Base-by-base conservation (phyloP, 1,139 yeast genomes). In the Tardiomyces blankii region DNA sequence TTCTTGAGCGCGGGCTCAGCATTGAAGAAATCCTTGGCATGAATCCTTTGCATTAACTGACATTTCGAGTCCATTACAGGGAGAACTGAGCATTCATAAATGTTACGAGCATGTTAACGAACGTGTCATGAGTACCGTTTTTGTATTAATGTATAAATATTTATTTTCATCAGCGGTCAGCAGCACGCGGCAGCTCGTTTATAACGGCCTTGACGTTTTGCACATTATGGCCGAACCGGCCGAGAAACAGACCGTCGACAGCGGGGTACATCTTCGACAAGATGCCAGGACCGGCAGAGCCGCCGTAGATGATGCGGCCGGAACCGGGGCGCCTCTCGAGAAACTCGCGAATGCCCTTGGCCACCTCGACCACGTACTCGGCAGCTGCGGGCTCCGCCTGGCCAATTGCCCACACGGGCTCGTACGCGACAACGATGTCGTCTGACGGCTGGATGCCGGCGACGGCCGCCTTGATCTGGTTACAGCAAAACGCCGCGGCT, bases 381-480 rank as follows among this genome's bases (percentile, higher is more conserved):
- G 57, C 41, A 12, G 49, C 52, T 7, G 63, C 63, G 1, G 63
- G 63, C 32, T 49, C 41, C 2, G 56, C 56, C 42, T 59, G 83
- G 70, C 96, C 96, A 60, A 86, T 86, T 54, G 96, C 96, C 96
- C 96, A 86, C 57, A 86, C 89, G 55, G 96, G 96, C 70, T 86
- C 95, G 70, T 86, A 86, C 57, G 95, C 96, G 67, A 86, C 74
- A 51, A 86, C 91, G 54, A 86, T 72, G 66, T 82, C 75, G 33
- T 45, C 51, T 23, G 41, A 43, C 55, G 74, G 68, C 35, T 30
- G n/a, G 50, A 83, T 78, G 51, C 78, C 70, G 64, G 77, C 80
- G 58, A 83, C 70, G 49, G 78, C 93, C 47, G 95, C 93, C 54
- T 77, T 73, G 66, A 85, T 76, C 73, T 86, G 94, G 71, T 83